Evolutionary conservation across 2,329 filamentous ascomycete genomes (phyloP).

Genomic region (Achaetomium macrosporum): DNA sequence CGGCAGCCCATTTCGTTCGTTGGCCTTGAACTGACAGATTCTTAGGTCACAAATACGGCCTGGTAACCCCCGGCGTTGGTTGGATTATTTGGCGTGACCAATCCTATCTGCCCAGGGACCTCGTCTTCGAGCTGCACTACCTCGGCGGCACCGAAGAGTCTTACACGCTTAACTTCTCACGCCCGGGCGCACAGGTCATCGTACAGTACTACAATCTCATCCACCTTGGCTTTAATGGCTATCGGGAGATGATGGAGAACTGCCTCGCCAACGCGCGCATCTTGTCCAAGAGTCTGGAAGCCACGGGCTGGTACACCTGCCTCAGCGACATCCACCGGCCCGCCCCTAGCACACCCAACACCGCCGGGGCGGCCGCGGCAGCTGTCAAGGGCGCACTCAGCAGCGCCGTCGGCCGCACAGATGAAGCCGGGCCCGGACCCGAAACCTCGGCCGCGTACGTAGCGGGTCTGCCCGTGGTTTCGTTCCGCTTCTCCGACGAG

Average conservation of each 20-base stretch:
- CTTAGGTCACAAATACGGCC: conserved; percentile 49
- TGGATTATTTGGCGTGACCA: conserved; percentile 68
- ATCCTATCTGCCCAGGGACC: conserved; percentile 57
- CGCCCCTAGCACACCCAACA: conserved; percentile 19
- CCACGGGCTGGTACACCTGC: conserved; percentile 60
- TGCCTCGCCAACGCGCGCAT: conserved; percentile 59
- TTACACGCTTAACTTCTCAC: conserved; percentile 67
- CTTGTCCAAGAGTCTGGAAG: conserved; percentile 57
- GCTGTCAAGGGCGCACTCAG: not conserved
- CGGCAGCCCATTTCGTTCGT: conserved; percentile 43
- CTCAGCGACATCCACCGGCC: conserved; percentile 60
- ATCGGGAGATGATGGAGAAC: conserved; percentile 60
- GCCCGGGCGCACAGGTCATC: conserved; percentile 63
- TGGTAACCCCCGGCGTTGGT: conserved; percentile 62
- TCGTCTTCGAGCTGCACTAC: conserved; percentile 66
- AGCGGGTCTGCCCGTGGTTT: conserved; percentile 61
- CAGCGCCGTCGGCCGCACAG: not conserved
- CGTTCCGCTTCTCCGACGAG: conserved; percentile 56
- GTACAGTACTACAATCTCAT: conserved; percentile 70
- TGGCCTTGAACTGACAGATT: conserved; percentile 27
- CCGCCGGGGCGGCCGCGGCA: conserved; percentile 27
- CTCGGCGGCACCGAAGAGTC: conserved; percentile 66
- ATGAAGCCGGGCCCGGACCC: conserved; percentile 24
- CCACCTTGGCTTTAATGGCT: conserved; percentile 62
- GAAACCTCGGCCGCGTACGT: conserved; percentile 56